A percentile compares a stretch with the other conserved stretches of the same genome.
These are phyloP conservation scores for Turnera subulata DNA, from an alignment of 345 rosid genomes.

Conservation along the genomic window DNA sequence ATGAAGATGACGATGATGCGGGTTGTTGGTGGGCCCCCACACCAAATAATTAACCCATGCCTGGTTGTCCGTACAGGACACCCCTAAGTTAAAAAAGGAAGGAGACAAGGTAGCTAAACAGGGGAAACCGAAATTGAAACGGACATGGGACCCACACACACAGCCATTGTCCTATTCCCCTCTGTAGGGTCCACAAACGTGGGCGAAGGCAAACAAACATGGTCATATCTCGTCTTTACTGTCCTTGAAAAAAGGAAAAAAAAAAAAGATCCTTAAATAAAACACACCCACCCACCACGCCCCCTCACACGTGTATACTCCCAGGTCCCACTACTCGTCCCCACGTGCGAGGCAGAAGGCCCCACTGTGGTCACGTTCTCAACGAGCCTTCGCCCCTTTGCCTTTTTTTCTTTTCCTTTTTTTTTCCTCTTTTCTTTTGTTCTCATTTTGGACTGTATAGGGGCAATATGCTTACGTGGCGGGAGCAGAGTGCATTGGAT, in stretches of 20 bases:
- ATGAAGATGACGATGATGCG: too few species aligned
- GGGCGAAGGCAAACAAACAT: conserved; percentile 2
- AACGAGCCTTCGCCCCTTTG: background rate
- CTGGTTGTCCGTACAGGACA: conserved; percentile 49
- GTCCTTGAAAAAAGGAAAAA: background rate
- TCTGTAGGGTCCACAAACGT: conserved; percentile 13
- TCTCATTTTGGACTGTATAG: conserved; percentile 1
- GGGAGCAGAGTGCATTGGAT: background rate
- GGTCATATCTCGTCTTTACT: background rate
- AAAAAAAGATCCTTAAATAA: background rate
- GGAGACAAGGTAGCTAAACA: conserved; percentile 19
- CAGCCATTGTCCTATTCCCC: background rate
- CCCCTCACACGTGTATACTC: conserved; percentile 16
- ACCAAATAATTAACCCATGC: conserved; percentile 28
- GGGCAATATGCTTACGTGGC: conserved; percentile 22
- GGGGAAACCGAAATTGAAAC: conserved; percentile 38
- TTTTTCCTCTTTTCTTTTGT: background rate
- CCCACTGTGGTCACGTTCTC: conserved; percentile 10
- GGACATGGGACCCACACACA: conserved; percentile 30
- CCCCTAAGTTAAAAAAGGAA: background rate
- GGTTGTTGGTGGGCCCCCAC: conserved; percentile 23
- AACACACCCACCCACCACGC: background rate
- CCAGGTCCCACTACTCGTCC: conserved; percentile 11
- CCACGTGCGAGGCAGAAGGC: background rate
- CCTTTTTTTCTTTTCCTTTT: background rate